phyloP scores from a whole-genome alignment of 192 early-diverging fungal species.

The Dissophora ornata region DNA sequence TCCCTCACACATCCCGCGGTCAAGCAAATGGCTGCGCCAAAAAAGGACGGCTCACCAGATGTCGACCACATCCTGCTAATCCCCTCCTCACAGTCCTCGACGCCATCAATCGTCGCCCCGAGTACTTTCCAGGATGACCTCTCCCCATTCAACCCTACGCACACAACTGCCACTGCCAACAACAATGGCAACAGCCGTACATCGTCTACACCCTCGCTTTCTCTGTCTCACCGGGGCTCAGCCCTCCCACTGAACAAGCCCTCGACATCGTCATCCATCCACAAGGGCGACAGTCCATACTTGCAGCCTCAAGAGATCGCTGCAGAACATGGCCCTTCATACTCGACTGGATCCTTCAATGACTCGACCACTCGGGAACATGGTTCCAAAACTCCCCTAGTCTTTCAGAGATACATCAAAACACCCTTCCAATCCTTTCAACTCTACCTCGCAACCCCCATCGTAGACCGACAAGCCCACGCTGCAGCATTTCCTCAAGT shows the following conservation, averaged over 20 bases:
- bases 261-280: neutral
- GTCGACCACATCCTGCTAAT: constrained; percentile 13
- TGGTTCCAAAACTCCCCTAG: constrained; percentile 1
- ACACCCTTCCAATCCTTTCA: constrained; percentile 16
- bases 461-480: constrained; percentile 9
- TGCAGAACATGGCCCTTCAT: neutral
- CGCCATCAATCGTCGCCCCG: neutral
- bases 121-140: neutral
- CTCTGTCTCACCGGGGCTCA: constrained; percentile 1
- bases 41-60: neutral
- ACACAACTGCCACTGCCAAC: no score
- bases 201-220: constrained; percentile 4
- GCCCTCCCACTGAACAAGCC: neutral
- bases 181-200: neutral
- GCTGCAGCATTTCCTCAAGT: neutral
- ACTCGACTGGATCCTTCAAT: neutral
- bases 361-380: neutral
- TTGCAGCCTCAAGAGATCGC: neutral
- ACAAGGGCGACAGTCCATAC: neutral
- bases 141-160: neutral
- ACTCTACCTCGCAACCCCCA: constrained; percentile 13
- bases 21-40: neutral
- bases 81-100: constrained; percentile 19
- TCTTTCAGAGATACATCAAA: constrained; percentile 18
- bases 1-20: neutral